These are phyloP conservation scores for Fragaria iinumae DNA, from an alignment of 306 rosid genomes.

Conservation along the genomic window DNA sequence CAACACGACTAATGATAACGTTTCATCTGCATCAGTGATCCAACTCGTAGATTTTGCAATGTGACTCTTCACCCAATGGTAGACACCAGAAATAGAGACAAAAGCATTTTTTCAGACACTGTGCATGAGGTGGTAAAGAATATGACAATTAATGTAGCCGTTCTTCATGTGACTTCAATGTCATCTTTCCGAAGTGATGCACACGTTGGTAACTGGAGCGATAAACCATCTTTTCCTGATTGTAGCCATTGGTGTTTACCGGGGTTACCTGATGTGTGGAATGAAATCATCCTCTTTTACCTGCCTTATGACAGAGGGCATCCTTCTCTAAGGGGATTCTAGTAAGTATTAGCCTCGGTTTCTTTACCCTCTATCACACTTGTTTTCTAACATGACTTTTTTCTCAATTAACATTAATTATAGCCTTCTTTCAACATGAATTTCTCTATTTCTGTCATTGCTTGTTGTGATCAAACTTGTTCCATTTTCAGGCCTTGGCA, in stretches of 20 bases:
- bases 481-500: not conserved
- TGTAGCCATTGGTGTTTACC: slow-evolving; percentile 97
- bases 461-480: not conserved
- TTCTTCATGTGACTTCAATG: slow-evolving; percentile 68
- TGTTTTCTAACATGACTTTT: not conserved
- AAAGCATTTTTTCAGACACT: slow-evolving; percentile 55
- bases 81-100: slow-evolving; percentile 49
- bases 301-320: slow-evolving; percentile 36
- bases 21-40: slow-evolving; percentile 53
- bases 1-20: slow-evolving; percentile 25
- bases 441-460: not conserved
- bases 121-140: slow-evolving; percentile 51
- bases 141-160: slow-evolving; percentile 44
- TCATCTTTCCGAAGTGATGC: slow-evolving; percentile 80
- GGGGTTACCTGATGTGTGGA: slow-evolving; percentile 88
- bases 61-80: slow-evolving; percentile 49
- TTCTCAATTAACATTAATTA: not conserved
- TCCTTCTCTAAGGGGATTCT: slow-evolving; percentile 28
- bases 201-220: slow-evolving; percentile 78
- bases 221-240: slow-evolving; percentile 52
- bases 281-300: slow-evolving; percentile 63
- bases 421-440: not conserved
- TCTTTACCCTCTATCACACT: not conserved
- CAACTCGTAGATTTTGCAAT: slow-evolving; percentile 45
- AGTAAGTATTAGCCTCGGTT: slow-evolving; percentile 30